Conservation (phyloP, 1,139 yeast genomes). For the Diutina ranongensis region DNA sequence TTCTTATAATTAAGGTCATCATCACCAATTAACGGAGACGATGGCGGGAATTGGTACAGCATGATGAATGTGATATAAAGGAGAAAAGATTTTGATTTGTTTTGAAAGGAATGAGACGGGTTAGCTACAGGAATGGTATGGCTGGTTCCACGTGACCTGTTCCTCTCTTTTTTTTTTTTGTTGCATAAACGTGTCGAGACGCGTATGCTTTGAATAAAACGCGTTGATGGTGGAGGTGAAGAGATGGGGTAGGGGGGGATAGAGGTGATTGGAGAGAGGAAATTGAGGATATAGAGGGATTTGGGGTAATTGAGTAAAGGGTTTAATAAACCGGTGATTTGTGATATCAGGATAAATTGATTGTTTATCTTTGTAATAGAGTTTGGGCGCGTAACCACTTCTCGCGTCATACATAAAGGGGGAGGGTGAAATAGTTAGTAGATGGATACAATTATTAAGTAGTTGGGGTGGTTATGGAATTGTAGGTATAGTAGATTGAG, state of each 20-base stretch:
- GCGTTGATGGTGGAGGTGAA: too few species aligned
- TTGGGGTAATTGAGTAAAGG: neutral
- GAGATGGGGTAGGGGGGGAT: neutral
- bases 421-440: too few species aligned
- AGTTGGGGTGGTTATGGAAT: too few species aligned
- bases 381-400: too few species aligned
- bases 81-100: neutral
- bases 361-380: too few species aligned
- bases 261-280: neutral
- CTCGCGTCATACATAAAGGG: too few species aligned
- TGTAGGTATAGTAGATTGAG: too few species aligned
- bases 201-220: too few species aligned
- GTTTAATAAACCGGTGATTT: too few species aligned
- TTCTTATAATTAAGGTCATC: slow-evolving; percentile 16
- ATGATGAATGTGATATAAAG: neutral
- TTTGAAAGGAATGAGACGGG: neutral
- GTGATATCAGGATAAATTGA: too few species aligned
- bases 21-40: slow-evolving; percentile 39
- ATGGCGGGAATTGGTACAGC: slow-evolving; percentile 45
- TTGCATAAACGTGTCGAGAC: neutral
- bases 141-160: neutral
- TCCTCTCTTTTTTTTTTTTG: neutral
- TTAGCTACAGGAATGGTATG: neutral
- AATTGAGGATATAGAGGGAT: neutral
- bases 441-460: too few species aligned